These are phyloP conservation scores for Bocquillonia castaneifolia DNA, from an alignment of 441 rosid species.

Conservation along the genomic window DNA sequence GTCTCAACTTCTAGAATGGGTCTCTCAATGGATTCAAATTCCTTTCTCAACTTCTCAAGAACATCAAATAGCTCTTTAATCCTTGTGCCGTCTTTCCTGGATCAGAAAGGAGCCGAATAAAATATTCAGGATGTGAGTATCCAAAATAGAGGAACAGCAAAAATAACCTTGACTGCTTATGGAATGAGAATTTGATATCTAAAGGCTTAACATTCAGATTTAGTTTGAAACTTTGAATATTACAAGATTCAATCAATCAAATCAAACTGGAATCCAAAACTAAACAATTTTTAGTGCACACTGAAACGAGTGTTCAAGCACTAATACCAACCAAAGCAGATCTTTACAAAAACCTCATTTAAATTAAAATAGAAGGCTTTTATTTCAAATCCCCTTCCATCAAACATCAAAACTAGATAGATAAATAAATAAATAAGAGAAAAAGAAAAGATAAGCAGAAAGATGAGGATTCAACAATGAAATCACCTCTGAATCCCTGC, in stretches of 20 bases:
- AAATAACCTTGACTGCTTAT: neutral
- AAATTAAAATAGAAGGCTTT: neutral
- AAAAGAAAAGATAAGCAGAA: neutral
- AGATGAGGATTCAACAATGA: neutral
- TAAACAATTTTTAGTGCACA: neutral
- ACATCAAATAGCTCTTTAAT: conserved; percentile 74
- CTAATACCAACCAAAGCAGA: no score
- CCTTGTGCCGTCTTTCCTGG: conserved; percentile 61
- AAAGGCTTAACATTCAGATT: no score
- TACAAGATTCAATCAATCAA: no score
- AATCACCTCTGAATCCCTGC: conserved; percentile 34
- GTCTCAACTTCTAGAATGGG: conserved; percentile 73
- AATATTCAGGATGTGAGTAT: conserved; percentile 5
- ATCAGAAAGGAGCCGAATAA: neutral
- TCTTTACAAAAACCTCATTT: neutral
- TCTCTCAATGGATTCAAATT: conserved; percentile 83
- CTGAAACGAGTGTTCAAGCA: no score
- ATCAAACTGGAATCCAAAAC: no score
- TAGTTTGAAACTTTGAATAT: neutral
- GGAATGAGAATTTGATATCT: neutral
- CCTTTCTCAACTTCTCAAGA: conserved; percentile 60
- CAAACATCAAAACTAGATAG: neutral
- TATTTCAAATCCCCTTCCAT: neutral
- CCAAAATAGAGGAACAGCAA: neutral
- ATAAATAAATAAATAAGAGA: neutral